phyloP scores from a whole-genome alignment of 1,284 basidiomycete genomes.

The Laetiporus sulphureus region DNA sequence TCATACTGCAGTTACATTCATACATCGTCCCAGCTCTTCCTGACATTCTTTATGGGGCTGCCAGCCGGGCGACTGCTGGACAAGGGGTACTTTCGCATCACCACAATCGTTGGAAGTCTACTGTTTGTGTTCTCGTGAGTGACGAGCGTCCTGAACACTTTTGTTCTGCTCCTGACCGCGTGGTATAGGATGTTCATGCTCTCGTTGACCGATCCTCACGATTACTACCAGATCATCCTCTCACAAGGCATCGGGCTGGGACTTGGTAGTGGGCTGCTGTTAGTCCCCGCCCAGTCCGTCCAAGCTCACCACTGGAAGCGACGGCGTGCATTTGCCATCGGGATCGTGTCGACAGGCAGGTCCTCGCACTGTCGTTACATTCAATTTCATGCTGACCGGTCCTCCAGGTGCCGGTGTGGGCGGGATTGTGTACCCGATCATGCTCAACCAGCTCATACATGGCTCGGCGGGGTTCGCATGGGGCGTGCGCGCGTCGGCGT shows the following conservation, averaged over 20 bases:
- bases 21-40: slow-evolving; percentile 1
- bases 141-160: neutral
- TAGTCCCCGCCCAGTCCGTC: slow-evolving; percentile 10
- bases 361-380: neutral
- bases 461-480: neutral
- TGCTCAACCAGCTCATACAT: neutral
- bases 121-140: slow-evolving; percentile 11
- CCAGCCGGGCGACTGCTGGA: slow-evolving; percentile 24
- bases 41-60: slow-evolving; percentile 26
- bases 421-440: slow-evolving; percentile 5
- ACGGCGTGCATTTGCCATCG: slow-evolving; percentile 13
- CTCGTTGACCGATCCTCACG: slow-evolving; percentile 14
- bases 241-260: slow-evolving; percentile 33
- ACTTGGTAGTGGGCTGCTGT: slow-evolving; percentile 35
- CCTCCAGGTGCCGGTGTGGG: slow-evolving; percentile 16
- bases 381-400: neutral
- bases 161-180: neutral
- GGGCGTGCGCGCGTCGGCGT: neutral
- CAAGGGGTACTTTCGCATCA: slow-evolving; percentile 14
- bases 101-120: slow-evolving; percentile 1
- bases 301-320: slow-evolving; percentile 12
- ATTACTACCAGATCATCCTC: slow-evolving; percentile 23
- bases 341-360: slow-evolving; percentile 21
- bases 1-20: neutral
- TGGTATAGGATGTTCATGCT: slow-evolving; percentile 21